Evolutionary conservation across 2,329 filamentous ascomycete species (phyloP).

Genomic region (Xylariaceae sp.): DNA sequence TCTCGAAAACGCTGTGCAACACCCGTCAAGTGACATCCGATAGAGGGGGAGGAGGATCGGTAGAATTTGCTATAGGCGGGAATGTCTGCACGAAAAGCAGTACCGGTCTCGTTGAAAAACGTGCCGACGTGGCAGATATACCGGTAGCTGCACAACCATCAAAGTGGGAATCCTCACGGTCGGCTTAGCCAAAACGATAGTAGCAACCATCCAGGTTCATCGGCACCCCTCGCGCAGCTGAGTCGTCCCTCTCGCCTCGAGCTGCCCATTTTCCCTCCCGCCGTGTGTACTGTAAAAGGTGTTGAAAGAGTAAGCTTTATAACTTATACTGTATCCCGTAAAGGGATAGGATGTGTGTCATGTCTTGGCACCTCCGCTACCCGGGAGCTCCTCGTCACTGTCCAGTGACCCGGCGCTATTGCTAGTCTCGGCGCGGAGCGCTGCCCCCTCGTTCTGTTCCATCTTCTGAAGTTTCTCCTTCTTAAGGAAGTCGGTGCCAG

Average conservation of each 20-base stretch:
- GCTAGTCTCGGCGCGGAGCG: constrained; percentile 28
- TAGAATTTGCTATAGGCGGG: neutral
- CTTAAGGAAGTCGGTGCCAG: constrained; percentile 40
- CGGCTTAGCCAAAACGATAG: neutral
- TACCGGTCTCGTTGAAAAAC: neutral
- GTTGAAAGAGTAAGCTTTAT: neutral
- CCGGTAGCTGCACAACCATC: neutral
- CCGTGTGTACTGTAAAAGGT: constrained; percentile 10
- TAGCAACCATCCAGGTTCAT: neutral
- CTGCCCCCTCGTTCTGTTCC: constrained; percentile 34
- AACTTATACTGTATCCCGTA: neutral
- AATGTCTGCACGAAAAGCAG: constrained; percentile 1
- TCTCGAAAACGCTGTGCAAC: constrained; percentile 7
- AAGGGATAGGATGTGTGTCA: constrained; percentile 15
- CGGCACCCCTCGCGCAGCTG: neutral
- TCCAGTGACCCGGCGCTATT: constrained; percentile 35
- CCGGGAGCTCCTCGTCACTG: constrained; percentile 35
- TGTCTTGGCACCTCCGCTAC: constrained; percentile 34
- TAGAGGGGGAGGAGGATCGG: constrained; percentile 1
- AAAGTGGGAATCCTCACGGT: neutral
- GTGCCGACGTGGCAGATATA: neutral
- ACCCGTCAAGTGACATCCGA: constrained; percentile 4
- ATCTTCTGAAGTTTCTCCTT: constrained; percentile 38
- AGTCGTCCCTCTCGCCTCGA: neutral
- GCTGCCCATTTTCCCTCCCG: neutral